Evolutionary conservation across 2,329 filamentous ascomycete species (phyloP).

Genomic region (Didymella sp.): DNA sequence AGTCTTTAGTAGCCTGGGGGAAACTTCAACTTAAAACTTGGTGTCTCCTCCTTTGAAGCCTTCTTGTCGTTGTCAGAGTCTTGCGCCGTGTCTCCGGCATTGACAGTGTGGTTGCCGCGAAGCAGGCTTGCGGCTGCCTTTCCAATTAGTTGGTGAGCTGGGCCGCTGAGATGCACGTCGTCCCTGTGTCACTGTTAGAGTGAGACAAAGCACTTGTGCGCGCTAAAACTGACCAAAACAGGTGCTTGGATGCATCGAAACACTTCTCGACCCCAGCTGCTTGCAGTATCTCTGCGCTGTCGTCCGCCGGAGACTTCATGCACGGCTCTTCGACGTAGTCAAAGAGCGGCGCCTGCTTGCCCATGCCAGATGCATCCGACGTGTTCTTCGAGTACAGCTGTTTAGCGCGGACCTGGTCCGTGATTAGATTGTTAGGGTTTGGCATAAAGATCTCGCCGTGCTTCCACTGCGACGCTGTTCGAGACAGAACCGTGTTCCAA

Average conservation of each 20-base stretch:
- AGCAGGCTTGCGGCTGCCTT: slow-evolving; percentile 45
- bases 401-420: slow-evolving; percentile 44
- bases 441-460: slow-evolving; percentile 44
- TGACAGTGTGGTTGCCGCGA: slow-evolving; percentile 41
- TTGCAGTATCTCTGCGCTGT: slow-evolving; percentile 30
- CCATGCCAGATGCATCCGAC: slow-evolving; percentile 42
- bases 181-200: slow-evolving; percentile 44
- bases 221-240: slow-evolving; percentile 45
- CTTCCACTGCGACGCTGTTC: slow-evolving; percentile 39
- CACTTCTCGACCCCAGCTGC: slow-evolving; percentile 40
- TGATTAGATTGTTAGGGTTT: slow-evolving; percentile 42
- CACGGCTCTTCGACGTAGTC: slow-evolving; percentile 46
- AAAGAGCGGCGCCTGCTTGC: slow-evolving; percentile 44
- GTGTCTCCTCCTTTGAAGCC: slow-evolving; percentile 21
- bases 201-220: slow-evolving; percentile 44
- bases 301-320: slow-evolving; percentile 28
- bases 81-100: slow-evolving; percentile 26
- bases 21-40: slow-evolving; percentile 40
- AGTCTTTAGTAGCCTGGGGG: slow-evolving; percentile 44
- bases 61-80: slow-evolving; percentile 18
- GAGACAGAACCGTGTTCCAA: slow-evolving; percentile 47
- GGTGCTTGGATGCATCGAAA: slow-evolving; percentile 39
- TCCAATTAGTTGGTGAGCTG: slow-evolving; percentile 48
- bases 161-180: slow-evolving; percentile 44
- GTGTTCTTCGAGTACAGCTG: slow-evolving; percentile 44